Percentiles rank a stretch among this genome's conserved stretches.
Conservation (phyloP, 2,329 filamentous ascomycete species). For the Lasiodiplodia citricola region DNA sequence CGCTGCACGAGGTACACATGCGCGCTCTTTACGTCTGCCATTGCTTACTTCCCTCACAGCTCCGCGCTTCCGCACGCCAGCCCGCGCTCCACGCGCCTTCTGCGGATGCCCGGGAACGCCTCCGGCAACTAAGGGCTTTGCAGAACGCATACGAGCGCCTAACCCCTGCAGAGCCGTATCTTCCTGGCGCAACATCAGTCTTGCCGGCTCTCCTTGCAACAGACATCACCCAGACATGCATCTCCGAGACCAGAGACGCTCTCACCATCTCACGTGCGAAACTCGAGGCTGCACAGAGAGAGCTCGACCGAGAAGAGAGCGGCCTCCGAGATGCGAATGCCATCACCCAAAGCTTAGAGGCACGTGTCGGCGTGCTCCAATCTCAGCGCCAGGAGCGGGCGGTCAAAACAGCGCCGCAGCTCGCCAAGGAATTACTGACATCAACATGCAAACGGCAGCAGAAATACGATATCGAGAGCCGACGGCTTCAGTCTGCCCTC, state of each 20-base stretch:
- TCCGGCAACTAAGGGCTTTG: constrained; percentile 58
- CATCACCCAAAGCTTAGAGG: constrained; percentile 55
- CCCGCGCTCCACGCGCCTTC: constrained; percentile 39
- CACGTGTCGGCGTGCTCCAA: constrained; percentile 65
- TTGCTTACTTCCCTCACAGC: constrained; percentile 45
- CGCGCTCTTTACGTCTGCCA: neutral
- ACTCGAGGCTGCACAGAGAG: constrained; percentile 45
- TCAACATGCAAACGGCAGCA: constrained; percentile 65
- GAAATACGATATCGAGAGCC: constrained; percentile 65
- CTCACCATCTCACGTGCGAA: constrained; percentile 53
- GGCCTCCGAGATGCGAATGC: constrained; percentile 54
- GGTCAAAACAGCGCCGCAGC: constrained; percentile 64
- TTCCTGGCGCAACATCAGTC: constrained; percentile 69
- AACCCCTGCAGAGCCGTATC: constrained; percentile 64
- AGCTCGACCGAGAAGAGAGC: constrained; percentile 52
- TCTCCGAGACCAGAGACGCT: constrained; percentile 67
- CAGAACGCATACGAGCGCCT: constrained; percentile 70
- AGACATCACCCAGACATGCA: constrained; percentile 68
- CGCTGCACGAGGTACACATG: constrained; percentile 49
- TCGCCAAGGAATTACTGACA: constrained; percentile 66
- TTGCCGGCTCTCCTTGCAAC: constrained; percentile 75
- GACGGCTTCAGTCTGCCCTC: constrained; percentile 66
- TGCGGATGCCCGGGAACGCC: constrained; percentile 39
- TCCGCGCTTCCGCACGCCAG: constrained; percentile 42
- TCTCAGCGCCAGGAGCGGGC: constrained; percentile 62